phyloP scores from a whole-genome alignment of 805 yeast genomes.

The Ogataea zsoltii region DNA sequence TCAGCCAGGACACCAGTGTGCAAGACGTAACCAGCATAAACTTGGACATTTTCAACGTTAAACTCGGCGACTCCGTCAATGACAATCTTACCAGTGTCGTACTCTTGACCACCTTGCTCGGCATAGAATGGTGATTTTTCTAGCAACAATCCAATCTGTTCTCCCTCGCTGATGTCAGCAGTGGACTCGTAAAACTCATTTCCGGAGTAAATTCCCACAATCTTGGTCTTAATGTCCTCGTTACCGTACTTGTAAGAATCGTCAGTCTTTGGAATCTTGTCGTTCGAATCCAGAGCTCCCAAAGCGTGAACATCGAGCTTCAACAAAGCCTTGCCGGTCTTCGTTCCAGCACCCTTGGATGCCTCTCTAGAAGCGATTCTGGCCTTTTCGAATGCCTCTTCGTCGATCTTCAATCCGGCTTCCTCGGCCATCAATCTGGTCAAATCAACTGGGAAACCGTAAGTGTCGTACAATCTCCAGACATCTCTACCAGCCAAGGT shows the following conservation, averaged over 20 bases:
- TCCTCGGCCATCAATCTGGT: constrained; percentile 99
- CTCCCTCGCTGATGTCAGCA: constrained; percentile 34
- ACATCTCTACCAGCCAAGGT: constrained; percentile 90
- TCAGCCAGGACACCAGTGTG: constrained; percentile 88
- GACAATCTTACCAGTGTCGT: constrained; percentile 89
- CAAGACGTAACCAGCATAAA: constrained; percentile 90
- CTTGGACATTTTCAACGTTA: constrained; percentile 87
- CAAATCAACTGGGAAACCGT: constrained; percentile 98
- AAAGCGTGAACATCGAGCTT: constrained; percentile 92
- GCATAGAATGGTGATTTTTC: constrained; percentile 96
- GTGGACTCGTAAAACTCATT: constrained; percentile 55
- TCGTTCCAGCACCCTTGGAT: constrained; percentile 77
- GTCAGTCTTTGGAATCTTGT: constrained; percentile 72
- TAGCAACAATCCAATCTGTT: constrained; percentile 76
- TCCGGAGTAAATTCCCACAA: constrained; percentile 73
- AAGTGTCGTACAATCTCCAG: constrained; percentile 97
- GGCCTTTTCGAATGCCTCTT: constrained; percentile 88
- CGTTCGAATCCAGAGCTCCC: constrained; percentile 63
- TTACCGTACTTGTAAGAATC: constrained; percentile 77
- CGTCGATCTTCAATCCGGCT: constrained; percentile 89
- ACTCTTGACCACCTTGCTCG: constrained; percentile 99
- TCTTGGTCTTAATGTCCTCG: constrained; percentile 66
- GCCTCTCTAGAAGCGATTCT: constrained; percentile 90
- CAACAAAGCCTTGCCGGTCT: constrained; percentile 57
- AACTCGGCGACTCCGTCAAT: constrained; percentile 88